These are phyloP conservation scores for Trametes elegans DNA, from an alignment of 768 basidiomycete genomes.

Conservation along the genomic window DNA sequence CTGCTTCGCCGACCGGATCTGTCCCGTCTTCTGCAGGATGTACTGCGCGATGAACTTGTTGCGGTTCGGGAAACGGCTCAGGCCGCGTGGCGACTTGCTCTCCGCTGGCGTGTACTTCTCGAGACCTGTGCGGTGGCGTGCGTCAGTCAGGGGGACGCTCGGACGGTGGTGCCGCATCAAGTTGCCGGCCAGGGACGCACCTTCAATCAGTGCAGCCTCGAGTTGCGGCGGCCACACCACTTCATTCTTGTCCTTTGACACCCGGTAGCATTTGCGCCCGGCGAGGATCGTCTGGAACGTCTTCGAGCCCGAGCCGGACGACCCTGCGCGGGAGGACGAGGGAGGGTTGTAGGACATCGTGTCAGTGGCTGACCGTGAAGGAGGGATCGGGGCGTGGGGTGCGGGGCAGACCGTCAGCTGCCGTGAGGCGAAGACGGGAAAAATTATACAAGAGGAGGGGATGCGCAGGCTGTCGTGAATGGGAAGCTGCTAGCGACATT, in stretches of 20 bases:
- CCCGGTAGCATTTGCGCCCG: slow-evolving; percentile 75
- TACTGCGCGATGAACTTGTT: slow-evolving; percentile 81
- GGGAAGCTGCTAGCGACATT: slow-evolving; percentile 13
- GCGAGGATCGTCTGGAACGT: slow-evolving; percentile 67
- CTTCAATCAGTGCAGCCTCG: slow-evolving; percentile 75
- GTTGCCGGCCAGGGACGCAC: slow-evolving; percentile 33
- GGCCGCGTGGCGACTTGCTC: slow-evolving; percentile 66
- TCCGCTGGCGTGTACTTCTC: slow-evolving; percentile 71
- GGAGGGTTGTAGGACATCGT: not conserved
- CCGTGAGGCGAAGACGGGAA: not conserved
- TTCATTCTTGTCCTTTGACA: slow-evolving; percentile 62
- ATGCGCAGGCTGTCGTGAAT: slow-evolving; percentile 5
- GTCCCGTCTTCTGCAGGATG: slow-evolving; percentile 67
- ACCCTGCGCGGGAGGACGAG: slow-evolving; percentile 7
- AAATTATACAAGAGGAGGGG: slow-evolving; percentile 1
- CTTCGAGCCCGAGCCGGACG: slow-evolving; percentile 31
- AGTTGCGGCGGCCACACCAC: slow-evolving; percentile 80
- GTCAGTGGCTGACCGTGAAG: not conserved
- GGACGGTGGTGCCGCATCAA: not conserved
- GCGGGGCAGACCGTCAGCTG: not conserved
- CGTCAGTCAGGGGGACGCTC: slow-evolving; percentile 9
- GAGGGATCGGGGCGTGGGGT: not conserved
- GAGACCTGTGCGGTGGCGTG: slow-evolving; percentile 45
- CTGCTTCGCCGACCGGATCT: slow-evolving; percentile 71
- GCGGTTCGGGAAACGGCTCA: slow-evolving; percentile 75